phyloP scores from a whole-genome alignment of 1,284 basidiomycete species.

The Trametes sp. region DNA sequence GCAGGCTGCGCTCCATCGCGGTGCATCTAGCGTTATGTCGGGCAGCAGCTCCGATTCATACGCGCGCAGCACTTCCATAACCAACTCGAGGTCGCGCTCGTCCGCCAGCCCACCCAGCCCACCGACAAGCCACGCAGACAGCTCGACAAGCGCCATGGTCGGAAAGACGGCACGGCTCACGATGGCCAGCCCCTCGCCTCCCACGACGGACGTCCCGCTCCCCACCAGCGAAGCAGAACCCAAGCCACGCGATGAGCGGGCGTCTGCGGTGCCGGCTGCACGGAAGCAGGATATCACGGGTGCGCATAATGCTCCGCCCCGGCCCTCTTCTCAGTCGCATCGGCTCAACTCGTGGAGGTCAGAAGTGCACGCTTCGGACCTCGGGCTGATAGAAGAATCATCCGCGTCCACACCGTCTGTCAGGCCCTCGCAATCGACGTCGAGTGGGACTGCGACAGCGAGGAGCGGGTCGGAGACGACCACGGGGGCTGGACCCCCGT shows the following conservation, averaged over 20 bases:
- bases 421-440: too few species aligned
- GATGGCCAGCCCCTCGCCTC: slow-evolving; percentile 27
- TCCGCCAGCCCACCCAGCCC: slow-evolving; percentile 32
- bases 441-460: not conserved
- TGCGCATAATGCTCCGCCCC: slow-evolving; percentile 15
- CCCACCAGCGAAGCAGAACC: slow-evolving; percentile 2
- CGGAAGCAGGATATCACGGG: not conserved
- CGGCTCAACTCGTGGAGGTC: slow-evolving; percentile 41
- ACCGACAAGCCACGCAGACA: slow-evolving; percentile 30
- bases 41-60: slow-evolving; percentile 31
- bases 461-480: not conserved
- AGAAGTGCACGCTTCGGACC: slow-evolving; percentile 33
- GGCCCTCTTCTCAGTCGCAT: slow-evolving; percentile 27
- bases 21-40: slow-evolving; percentile 18
- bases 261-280: too few species aligned
- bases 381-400: slow-evolving; percentile 2
- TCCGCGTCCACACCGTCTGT: slow-evolving; percentile 1
- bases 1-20: not conserved
- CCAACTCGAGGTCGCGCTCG: slow-evolving; percentile 15
- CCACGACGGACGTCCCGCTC: slow-evolving; percentile 16
- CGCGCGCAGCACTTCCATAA: slow-evolving; percentile 9
- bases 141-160: slow-evolving; percentile 31
- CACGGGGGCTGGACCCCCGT: slow-evolving; percentile 2
- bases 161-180: slow-evolving; percentile 30
- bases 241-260: too few species aligned